Evolutionary conservation across 371 early-diverging fungal genomes (phyloP), one percentile per base, ranked within the genome.

Genomic region (Sporodiniella umbellata): DNA sequence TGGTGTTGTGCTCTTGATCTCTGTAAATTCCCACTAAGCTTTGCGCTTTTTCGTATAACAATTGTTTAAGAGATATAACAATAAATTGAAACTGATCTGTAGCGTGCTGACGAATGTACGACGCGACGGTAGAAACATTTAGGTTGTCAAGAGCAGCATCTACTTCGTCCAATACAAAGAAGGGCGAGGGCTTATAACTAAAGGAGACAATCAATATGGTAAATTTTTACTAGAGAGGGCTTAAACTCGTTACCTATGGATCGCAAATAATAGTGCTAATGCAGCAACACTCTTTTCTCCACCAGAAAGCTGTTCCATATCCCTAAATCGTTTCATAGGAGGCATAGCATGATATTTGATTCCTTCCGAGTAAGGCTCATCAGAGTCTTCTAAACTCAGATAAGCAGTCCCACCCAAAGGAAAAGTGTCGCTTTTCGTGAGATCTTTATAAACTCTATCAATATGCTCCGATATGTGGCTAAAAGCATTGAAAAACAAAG

Each of bases 241-340:
- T 4, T 35, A 23, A 51, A 14, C 4, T 19, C 10, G n/a, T 47
- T 66, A 83, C 68, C 86, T 84, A 66, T 99, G 96, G 58, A 99
- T 88, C 30, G 99, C 98, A 78, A 99, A 96, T 56, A 99, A 80
- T 42, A 99, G 75, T 11, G 99, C 95, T 19, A 99, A 71, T 1
- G 97, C 95, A 0, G 99, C 99, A 21, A 99, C 93, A 12, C 99
- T 98, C 82, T 97, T 99, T 76, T 99, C 99, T 55, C 99, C 99
- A 21, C 99, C 99, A 30, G 96, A 96, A 8, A 99, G 79, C 58
- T 94, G 91, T 45, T 96, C 96, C 94, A 99, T 99, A 68, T 99
- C 99, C 47, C 96, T 79, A 82, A 99, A 99, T 33, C 96, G 87
- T 78, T 99, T 99, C 86, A 94, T 88, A 4, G 99, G 99, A 4